A percentile compares a stretch with the other conserved stretches of the same genome.
phyloP scores from a whole-genome alignment of 257 asterid genomes.

The Nicotiana noctiflora region DNA sequence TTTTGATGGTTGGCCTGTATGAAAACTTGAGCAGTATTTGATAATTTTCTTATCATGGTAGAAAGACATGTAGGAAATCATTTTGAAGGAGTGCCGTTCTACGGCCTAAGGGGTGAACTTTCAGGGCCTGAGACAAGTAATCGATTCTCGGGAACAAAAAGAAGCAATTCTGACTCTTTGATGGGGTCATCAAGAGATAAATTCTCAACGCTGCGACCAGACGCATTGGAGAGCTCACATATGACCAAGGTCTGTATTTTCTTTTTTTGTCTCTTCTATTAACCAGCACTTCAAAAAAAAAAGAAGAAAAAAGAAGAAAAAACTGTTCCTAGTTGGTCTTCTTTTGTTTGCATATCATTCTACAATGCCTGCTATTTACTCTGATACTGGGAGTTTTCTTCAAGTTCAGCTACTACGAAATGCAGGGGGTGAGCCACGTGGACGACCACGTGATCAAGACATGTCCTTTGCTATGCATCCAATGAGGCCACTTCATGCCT shows the following conservation, averaged over 20 bases:
- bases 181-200: conserved; percentile 59
- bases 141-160: conserved; percentile 50
- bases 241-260: conserved; percentile 50
- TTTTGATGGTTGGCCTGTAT: conserved; percentile 5
- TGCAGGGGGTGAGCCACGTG: conserved; percentile 55
- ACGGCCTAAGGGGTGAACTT: conserved; percentile 63
- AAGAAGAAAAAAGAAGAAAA: neutral
- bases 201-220: conserved; percentile 43
- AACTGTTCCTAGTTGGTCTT: neutral
- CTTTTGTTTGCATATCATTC: conserved; percentile 4
- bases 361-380: conserved; percentile 8
- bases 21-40: conserved; percentile 21
- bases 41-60: conserved; percentile 38
- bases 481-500: conserved; percentile 45
- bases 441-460: conserved; percentile 51
- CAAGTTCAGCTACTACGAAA: conserved; percentile 66
- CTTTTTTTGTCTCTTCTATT: neutral
- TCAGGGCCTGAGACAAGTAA: conserved; percentile 50
- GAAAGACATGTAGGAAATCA: conserved; percentile 57
- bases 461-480: conserved; percentile 45
- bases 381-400: conserved; percentile 36
- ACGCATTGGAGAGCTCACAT: conserved; percentile 60
- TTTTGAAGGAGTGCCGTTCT: conserved; percentile 73
- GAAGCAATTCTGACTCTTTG: conserved; percentile 72
- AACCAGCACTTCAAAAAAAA: neutral